A percentile compares a stretch with the other conserved stretches of the same genome.
phyloP scores from a whole-genome alignment of 2,329 filamentous ascomycete species.

The Monilinia vaccinii-corymbosi region DNA sequence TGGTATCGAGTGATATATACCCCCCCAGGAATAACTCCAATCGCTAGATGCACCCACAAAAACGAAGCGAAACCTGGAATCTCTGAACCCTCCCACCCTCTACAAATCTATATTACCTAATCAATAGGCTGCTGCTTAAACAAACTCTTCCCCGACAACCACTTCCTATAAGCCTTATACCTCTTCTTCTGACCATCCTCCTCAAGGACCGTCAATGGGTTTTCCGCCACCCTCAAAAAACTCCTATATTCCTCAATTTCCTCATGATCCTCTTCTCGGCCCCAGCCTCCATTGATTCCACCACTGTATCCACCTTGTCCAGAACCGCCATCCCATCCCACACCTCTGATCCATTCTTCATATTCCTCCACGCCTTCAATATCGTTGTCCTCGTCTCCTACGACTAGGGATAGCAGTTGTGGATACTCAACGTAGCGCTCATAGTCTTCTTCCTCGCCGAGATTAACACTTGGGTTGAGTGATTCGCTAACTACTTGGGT shows the following conservation, averaged over 20 bases:
- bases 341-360: constrained; percentile 56
- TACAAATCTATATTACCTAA: constrained; percentile 10
- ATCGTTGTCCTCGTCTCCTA: constrained; percentile 49
- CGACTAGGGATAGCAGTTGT: constrained; percentile 75
- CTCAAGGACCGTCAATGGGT: constrained; percentile 78
- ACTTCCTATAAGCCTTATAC: constrained; percentile 94
- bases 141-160: constrained; percentile 87
- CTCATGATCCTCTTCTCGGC: constrained; percentile 36
- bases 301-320: constrained; percentile 64
- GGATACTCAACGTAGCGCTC: constrained; percentile 82
- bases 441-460: constrained; percentile 76
- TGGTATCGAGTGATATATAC: background rate
- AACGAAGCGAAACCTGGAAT: background rate
- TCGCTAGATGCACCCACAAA: background rate
- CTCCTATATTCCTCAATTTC: constrained; percentile 67
- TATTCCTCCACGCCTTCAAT: constrained; percentile 61
- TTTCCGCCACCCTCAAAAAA: constrained; percentile 66
- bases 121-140: constrained; percentile 78
- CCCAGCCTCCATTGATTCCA: constrained; percentile 57
- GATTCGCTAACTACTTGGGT: constrained; percentile 78
- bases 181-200: constrained; percentile 87
- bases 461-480: constrained; percentile 72
- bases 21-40: background rate
- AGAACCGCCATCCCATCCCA: constrained; percentile 47
- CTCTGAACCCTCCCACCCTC: no score